Evolutionary conservation across 176 grass and related monocot species (phyloP), one percentile per base, ranked within the genome.

Genomic region (Urochloa ruziziensis): DNA sequence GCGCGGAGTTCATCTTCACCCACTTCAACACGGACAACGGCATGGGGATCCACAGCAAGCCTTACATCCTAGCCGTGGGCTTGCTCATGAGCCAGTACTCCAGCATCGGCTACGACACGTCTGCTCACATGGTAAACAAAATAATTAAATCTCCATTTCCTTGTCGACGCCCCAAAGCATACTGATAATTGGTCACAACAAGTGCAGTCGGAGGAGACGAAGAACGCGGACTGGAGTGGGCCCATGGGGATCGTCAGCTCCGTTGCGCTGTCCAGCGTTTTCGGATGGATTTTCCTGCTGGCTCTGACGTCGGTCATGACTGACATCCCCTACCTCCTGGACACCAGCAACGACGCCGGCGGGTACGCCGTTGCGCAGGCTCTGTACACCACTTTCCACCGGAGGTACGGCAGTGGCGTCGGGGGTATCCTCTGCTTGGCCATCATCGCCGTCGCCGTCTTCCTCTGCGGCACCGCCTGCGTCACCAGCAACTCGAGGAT

Each of bases 41-140:
- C 78, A 69, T 72, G 36, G 87, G 85, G 5, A 83, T 90, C 79
- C 87, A 88, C 21, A 24, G 47, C 83, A 95, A 85, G 19, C 7
- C 84, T 15, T 94, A 94, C 32, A 92, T 94, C 33, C 83, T 92
- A 21, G 86, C 73, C 33, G 60, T 94, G 30, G 92, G 92, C 3
- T 67, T 94, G 14, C 49, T 94, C 9, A 94, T 82, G 60, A 90
- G 87, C 77, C 90, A 90, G 80, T 94, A 94, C 80, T 86, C 92
- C 4, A 16, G 85, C 35, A 24, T 71, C 11, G 90, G 92, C 52
- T 94, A 94, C 39, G 92, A 94, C 46, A 70, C 85, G 1, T 94
- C 90, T 19, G 92, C 90, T 61, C 87, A 94, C 77, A 84, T 94
- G 92, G 92, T 94, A 10, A 62, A 58, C 23, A 76, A n/a, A 56